phyloP scores from a whole-genome alignment of 306 rosid genomes.

The Geum urbanum region DNA sequence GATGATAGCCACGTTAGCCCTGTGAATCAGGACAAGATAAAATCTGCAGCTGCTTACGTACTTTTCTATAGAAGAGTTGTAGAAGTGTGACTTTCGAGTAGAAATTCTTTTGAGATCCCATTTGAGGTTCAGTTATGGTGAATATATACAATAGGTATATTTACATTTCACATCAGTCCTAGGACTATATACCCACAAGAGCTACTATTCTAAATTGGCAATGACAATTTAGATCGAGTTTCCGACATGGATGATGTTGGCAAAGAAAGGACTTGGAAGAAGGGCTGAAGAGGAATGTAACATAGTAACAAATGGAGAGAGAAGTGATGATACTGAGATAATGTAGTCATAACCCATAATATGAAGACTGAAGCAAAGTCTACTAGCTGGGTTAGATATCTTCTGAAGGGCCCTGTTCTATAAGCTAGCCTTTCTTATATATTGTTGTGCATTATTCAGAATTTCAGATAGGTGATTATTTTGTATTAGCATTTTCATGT shows the following conservation, averaged over 20 bases:
- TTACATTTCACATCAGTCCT: slow-evolving; percentile 33
- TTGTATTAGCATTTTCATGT: slow-evolving; percentile 17
- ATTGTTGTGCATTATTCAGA: slow-evolving; percentile 6
- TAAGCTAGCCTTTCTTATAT: not conserved
- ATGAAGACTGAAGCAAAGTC: slow-evolving; percentile 22
- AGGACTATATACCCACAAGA: slow-evolving; percentile 31
- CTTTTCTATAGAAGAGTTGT: slow-evolving; percentile 85
- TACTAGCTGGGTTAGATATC: slow-evolving; percentile 9
- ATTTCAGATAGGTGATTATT: slow-evolving; percentile 16
- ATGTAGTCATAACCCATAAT: slow-evolving; percentile 34
- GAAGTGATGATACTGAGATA: slow-evolving; percentile 31
- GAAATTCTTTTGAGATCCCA: slow-evolving; percentile 29
- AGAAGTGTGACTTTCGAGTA: slow-evolving; percentile 34
- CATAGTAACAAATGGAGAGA: slow-evolving; percentile 38
- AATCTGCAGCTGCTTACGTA: slow-evolving; percentile 95
- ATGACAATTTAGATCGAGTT: slow-evolving; percentile 30
- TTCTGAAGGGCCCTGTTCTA: slow-evolving; percentile 19
- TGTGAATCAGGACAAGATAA: slow-evolving; percentile 78
- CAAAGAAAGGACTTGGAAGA: slow-evolving; percentile 24
- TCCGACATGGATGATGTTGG: slow-evolving; percentile 26
- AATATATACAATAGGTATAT: slow-evolving; percentile 6
- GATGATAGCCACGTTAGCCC: slow-evolving; percentile 90
- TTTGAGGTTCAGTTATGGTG: slow-evolving; percentile 31
- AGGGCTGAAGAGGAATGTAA: slow-evolving; percentile 35
- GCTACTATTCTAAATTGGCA: slow-evolving; percentile 37